Base-by-base conservation (phyloP, 2,329 filamentous ascomycete genomes). In the Parastagonospora avenae region DNA sequence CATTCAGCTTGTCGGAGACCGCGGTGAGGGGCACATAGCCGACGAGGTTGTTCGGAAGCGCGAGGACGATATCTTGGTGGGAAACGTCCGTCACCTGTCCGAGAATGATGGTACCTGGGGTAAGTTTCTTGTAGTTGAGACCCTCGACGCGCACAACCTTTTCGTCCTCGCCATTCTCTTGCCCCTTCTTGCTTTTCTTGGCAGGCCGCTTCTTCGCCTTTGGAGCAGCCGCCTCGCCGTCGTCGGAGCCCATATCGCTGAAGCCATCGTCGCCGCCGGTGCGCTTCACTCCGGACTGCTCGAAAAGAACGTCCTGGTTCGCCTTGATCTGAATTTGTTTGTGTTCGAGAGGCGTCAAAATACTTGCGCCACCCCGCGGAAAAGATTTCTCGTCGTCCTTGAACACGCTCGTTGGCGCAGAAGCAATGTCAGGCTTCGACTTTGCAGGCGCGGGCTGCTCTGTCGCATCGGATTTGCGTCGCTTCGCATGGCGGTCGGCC, bases 241-340 rank as follows among this genome's bases (percentile, higher is more conserved):
- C 67, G 57, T 79, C 64, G 50, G 64, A 64, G 59, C 70, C 59
- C 57, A 73, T 74, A 46, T 76, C 72, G 47, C 79, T 75, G 24
- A 77, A 73, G 71, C 81, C 67, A 66, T 79, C 70, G 46, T 57
- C 53, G 37, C 51, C 55, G 76, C 85, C 64, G 67, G 73, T 58
- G 78, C 83, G 57, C 76, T 83, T 87, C 72, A 82, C 85, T n/a
- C 76, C 76, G 9, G 75, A 84, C 64, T 95, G 88, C 75, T 97
- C 94, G 70, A 93, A 94, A 33, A 95, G 79, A 35, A 92, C 94
- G 79, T 99, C 94, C 64, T 89, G 87, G 69, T 90, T 94, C 39
- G 94, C 94, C 75, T 97, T 89, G 51, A 95, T 88, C 66, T 94
- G 89, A 57, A 99, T 97, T 75, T 97, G 91, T 77, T 96, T 97